These are phyloP conservation scores for Lavandula angustifolia DNA, from an alignment of 257 asterid genomes.

Conservation along the genomic window DNA sequence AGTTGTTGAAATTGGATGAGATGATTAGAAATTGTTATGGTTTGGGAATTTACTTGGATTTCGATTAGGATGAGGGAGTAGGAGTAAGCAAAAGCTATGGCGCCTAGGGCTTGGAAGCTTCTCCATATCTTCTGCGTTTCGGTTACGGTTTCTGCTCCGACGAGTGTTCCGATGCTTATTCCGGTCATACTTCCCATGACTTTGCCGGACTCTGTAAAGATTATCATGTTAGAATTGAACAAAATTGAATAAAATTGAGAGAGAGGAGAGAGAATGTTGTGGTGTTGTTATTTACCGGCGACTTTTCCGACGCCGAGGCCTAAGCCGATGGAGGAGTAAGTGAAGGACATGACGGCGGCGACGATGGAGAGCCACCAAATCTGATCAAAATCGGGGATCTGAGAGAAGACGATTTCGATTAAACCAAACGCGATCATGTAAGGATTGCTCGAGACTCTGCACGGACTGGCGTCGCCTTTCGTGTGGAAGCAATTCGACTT, in stretches of 20 bases:
- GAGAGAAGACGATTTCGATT: slow-evolving; percentile 53
- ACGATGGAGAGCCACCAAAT: slow-evolving; percentile 75
- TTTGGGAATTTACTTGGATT: slow-evolving; percentile 50
- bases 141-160: slow-evolving; percentile 39
- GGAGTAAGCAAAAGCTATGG: slow-evolving; percentile 84
- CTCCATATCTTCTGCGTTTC: slow-evolving; percentile 70
- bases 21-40: background rate
- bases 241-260: too few species aligned
- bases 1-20: background rate
- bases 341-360: slow-evolving; percentile 78
- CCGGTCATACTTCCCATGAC: slow-evolving; percentile 75
- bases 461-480: slow-evolving; percentile 51
- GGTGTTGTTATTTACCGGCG: slow-evolving; percentile 36
- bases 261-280: background rate
- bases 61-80: slow-evolving; percentile 78
- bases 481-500: slow-evolving; percentile 61
- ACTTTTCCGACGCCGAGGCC: slow-evolving; percentile 68
- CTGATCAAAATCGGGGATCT: slow-evolving; percentile 77
- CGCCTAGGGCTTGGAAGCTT: slow-evolving; percentile 81
- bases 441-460: slow-evolving; percentile 60
- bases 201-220: slow-evolving; percentile 51
- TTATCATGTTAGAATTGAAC: background rate
- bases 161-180: slow-evolving; percentile 64
- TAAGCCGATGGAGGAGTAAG: slow-evolving; percentile 65
- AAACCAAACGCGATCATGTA: slow-evolving; percentile 73